Evolutionary conservation across 78 protist species (phyloP), one percentile per base, ranked within the genome.

Genomic region (Dictyostelium capitatum): DNA sequence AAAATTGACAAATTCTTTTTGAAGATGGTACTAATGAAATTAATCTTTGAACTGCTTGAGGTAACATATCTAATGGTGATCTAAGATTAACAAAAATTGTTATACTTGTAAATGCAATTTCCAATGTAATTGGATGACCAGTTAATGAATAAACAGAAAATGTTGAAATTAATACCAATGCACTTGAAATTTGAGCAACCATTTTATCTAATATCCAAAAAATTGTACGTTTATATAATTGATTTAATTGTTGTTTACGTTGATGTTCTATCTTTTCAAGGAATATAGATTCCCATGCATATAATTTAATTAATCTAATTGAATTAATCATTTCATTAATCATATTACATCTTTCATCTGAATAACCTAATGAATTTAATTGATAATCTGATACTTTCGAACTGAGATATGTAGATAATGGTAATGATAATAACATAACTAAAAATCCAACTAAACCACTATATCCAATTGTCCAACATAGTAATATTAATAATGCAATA

Each of bases 211-310:
- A 3, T 7, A 70, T 9, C 92, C 92, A 85, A 47, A 43, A 73
- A 1, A 64, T 5, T 12, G 51, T 53, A 17, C 74, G 53, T 9
- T 46, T 59, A 2, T 20, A 30, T 4, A 59, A 23, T 8, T 23
- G 25, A 1, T 41, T 12, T 37, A 85, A 15, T 59, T 85, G 83
- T 14, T 30, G 51, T 17, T 46, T 11, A 14, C 92, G 10, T 23
- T 69, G 28, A 6, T 25, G 4, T 23, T 75, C 25, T 17, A 85
- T 75, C 20, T 47, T 32, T 28, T 85, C 64, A 3, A 75, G 46
- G 46, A 85, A 85, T 2, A 51, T 19, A 28, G 30, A 0, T 47
- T 85, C 92, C 92, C 92, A 85, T 41, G 73, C 77, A 85, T 85
- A 85, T 6, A 59, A 17, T 65, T 85, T 85, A 8, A 85, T 32